phyloP scores from a whole-genome alignment of 1,284 basidiomycete genomes.

The Cronartium quercuum region DNA sequence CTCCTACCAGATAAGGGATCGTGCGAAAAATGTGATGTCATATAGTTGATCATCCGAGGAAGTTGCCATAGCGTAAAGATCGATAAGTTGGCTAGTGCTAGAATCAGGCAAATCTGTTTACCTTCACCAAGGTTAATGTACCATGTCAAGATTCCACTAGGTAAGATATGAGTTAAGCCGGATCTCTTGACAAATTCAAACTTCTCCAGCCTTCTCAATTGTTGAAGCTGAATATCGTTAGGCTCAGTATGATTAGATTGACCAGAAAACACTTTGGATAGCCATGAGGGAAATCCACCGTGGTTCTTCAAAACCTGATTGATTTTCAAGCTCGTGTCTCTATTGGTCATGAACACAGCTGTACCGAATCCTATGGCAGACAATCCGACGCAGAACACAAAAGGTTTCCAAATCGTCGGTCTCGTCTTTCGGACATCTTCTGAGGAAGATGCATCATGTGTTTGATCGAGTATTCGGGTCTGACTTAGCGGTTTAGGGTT shows the following conservation, averaged over 20 bases:
- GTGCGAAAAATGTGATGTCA: constrained; percentile 29
- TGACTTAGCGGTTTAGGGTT: constrained; percentile 6
- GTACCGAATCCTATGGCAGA: constrained; percentile 13
- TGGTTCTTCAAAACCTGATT: constrained; percentile 19
- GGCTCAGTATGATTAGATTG: constrained; percentile 5
- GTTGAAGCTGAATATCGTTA: constrained; percentile 23
- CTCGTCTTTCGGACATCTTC: neutral
- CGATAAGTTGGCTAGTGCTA: constrained; percentile 17
- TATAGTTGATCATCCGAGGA: constrained; percentile 11
- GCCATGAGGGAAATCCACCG: constrained; percentile 18
- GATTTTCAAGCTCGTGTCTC: constrained; percentile 28
- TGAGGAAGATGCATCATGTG: neutral
- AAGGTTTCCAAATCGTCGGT: constrained; percentile 25
- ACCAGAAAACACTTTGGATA: constrained; percentile 13
- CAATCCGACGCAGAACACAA: constrained; percentile 9
- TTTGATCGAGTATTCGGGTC: constrained; percentile 6
- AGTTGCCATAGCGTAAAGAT: constrained; percentile 32
- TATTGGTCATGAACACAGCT: constrained; percentile 22
- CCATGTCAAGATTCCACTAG: constrained; percentile 18
- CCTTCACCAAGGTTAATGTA: constrained; percentile 33
- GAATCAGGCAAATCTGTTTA: constrained; percentile 20
- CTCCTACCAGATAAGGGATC: constrained; percentile 28
- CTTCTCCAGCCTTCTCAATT: constrained; percentile 21
- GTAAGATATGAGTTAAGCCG: constrained; percentile 28
- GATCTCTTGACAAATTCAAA: constrained; percentile 23